Base-by-base conservation (phyloP, 2,329 filamentous ascomycete genomes). In the Ophiosphaerella narmari region DNA sequence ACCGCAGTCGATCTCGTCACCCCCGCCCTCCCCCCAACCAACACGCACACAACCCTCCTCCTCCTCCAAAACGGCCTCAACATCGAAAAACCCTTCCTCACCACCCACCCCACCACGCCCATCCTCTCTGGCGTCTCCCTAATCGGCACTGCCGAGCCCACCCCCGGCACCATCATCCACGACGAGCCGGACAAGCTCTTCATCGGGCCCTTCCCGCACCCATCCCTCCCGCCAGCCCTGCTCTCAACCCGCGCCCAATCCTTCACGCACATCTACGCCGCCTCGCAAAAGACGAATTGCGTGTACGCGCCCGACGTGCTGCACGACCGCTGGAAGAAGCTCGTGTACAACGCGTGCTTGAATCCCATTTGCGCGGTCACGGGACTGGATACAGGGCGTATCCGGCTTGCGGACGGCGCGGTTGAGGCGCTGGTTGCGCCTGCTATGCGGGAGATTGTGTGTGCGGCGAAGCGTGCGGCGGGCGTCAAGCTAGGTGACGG, bases 41-140 rank as follows among this genome's bases (percentile, higher is more conserved):
- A 69, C 1, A 74, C 73, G 1, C 70, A 77, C 21, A 85, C 83
- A 0, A 75, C 75, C 24, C 80, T 87, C 38, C 74, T 86, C 0
- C 75, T 87, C 6, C 71, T 84, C 5, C 84, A 87, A 54, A 87
- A 87, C 59, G 84, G 84, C 0, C 68, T 86, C n/a, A 84, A 86
- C 58, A 86, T 86, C 53, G 82, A 86, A 55, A 77, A 75, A 36
- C 81, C 82, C 0, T 62, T 86, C 16, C 62, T 81, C 14, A 48
- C 62, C 0, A 66, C 70, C 0, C 85, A 84, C 59, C 82, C 83
- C 0, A 50, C 63, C 3, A 85, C 82, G 51, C 65, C 77, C 0
- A 60, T 85, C 6, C 71, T 86, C 1, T 81, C 78, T 3, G 81
- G 81, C 4, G 75, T 86, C 7, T 78, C 76, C 2, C 70, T 80